Evolutionary conservation across 495 filamentous ascomycete species (phyloP).

Genomic region (Tirmania nivea): DNA sequence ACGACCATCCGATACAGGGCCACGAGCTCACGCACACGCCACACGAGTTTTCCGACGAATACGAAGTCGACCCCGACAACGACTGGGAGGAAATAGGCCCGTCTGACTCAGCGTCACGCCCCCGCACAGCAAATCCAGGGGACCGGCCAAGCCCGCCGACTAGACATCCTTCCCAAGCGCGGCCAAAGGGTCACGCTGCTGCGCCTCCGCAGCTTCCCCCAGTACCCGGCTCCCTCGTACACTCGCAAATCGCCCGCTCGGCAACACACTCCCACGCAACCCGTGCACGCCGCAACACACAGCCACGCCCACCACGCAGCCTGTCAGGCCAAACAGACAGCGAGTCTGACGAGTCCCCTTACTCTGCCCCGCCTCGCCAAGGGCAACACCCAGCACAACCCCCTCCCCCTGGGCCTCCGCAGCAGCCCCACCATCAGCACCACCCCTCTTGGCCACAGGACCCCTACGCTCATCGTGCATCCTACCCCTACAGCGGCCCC

Average conservation of each 20-base stretch:
- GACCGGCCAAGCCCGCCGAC: conserved; percentile 3
- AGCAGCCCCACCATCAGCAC: not conserved
- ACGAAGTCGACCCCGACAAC: conserved; percentile 14
- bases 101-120: conserved; percentile 61
- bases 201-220: not conserved
- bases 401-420: conserved; percentile 9
- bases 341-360: conserved; percentile 14
- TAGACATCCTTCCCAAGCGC: conserved; percentile 4
- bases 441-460: conserved; percentile 2
- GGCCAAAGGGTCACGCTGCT: not conserved
- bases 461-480: conserved; percentile 1
- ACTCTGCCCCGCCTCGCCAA: conserved; percentile 7
- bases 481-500: conserved; percentile 1
- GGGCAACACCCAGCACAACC: conserved; percentile 7
- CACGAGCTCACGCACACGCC: not conserved
- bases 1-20: not conserved
- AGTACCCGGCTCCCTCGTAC: not conserved
- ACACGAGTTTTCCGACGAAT: conserved; percentile 3
- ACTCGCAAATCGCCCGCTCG: not conserved
- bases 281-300: conserved; percentile 9
- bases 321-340: conserved; percentile 14
- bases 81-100: conserved; percentile 42
- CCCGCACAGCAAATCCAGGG: conserved; percentile 24
- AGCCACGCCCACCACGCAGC: conserved; percentile 12
- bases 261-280: not conserved